Evolutionary conservation across 2,329 filamentous ascomycete species (phyloP).

Genomic region (Thelonectria olida): DNA sequence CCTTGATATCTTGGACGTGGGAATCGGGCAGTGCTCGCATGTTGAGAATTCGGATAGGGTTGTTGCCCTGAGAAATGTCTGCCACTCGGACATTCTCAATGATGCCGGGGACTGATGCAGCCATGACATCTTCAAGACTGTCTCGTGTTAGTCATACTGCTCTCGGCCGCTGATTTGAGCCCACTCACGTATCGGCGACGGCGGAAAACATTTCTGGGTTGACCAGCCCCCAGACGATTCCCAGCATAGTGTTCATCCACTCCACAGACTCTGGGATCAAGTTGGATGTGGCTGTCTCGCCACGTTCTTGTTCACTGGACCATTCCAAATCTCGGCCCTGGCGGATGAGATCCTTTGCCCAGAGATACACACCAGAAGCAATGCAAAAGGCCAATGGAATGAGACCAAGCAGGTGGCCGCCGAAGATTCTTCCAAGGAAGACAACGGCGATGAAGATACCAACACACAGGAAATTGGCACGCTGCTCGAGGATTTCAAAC

Average conservation of each 20-base stretch:
- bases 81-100: conserved; percentile 96
- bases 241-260: conserved; percentile 93
- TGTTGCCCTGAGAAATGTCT: conserved; percentile 93
- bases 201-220: conserved; percentile 96
- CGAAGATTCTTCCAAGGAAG: conserved; percentile 81
- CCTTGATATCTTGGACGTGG: conserved; percentile 83
- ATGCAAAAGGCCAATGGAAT: conserved; percentile 78
- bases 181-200: conserved; percentile 79
- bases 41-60: conserved; percentile 88
- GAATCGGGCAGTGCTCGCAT: conserved; percentile 82
- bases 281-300: conserved; percentile 86
- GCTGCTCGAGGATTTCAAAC: conserved; percentile 78
- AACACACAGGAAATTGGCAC: conserved; percentile 74
- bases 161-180: rapidly evolving
- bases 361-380: conserved; percentile 82
- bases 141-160: conserved; percentile 12
- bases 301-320: conserved; percentile 85
- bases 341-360: conserved; percentile 86
- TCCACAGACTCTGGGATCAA: conserved; percentile 92
- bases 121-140: conserved; percentile 82
- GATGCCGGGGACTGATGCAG: conserved; percentile 87
- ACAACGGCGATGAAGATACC: conserved; percentile 79
- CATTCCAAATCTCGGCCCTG: conserved; percentile 88
- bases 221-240: conserved; percentile 87
- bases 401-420: conserved; percentile 79